A percentile compares a stretch with the other conserved stretches of the same genome.
phyloP scores from a whole-genome alignment of 495 filamentous ascomycete genomes.

The Podospora australis region DNA sequence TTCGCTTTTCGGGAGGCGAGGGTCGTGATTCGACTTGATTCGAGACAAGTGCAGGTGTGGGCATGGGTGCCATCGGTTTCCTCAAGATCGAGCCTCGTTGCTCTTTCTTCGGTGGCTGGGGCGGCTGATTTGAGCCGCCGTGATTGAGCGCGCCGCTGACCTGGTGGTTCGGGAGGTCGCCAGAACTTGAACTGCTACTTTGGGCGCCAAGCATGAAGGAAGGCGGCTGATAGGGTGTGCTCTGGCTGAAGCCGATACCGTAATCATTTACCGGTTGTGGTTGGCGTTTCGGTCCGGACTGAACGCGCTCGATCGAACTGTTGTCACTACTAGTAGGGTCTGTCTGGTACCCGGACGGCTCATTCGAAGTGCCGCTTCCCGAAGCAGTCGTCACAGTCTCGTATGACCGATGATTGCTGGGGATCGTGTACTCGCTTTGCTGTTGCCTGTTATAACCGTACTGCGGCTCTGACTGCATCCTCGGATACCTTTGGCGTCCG shows the following conservation, averaged over 20 bases:
- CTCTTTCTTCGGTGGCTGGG: slow-evolving; percentile 38
- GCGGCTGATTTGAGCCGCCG: slow-evolving; percentile 12
- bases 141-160: slow-evolving; percentile 7
- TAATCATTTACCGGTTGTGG: slow-evolving; percentile 40
- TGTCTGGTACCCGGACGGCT: slow-evolving; percentile 71
- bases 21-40: slow-evolving; percentile 27
- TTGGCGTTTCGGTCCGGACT: slow-evolving; percentile 48
- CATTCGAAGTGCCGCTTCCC: slow-evolving; percentile 62
- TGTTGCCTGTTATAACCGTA: slow-evolving; percentile 28
- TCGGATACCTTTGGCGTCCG: slow-evolving; percentile 39
- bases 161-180: slow-evolving; percentile 8
- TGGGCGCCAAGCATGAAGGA: slow-evolving; percentile 28
- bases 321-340: slow-evolving; percentile 84
- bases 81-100: slow-evolving; percentile 19
- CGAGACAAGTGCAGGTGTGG: slow-evolving; percentile 6
- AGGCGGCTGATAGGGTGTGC: slow-evolving; percentile 28
- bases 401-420: slow-evolving; percentile 68
- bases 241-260: slow-evolving; percentile 39
- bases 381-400: slow-evolving; percentile 74
- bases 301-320: slow-evolving; percentile 73
- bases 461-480: slow-evolving; percentile 41
- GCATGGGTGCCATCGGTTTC: slow-evolving; percentile 32
- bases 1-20: slow-evolving; percentile 59
- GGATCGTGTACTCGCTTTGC: slow-evolving; percentile 54
- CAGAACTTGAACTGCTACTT: slow-evolving; percentile 2